Evolutionary conservation across 257 asterid genomes (phyloP), one percentile per base, ranked within the genome.

Genomic region (Agastache rugosa): DNA sequence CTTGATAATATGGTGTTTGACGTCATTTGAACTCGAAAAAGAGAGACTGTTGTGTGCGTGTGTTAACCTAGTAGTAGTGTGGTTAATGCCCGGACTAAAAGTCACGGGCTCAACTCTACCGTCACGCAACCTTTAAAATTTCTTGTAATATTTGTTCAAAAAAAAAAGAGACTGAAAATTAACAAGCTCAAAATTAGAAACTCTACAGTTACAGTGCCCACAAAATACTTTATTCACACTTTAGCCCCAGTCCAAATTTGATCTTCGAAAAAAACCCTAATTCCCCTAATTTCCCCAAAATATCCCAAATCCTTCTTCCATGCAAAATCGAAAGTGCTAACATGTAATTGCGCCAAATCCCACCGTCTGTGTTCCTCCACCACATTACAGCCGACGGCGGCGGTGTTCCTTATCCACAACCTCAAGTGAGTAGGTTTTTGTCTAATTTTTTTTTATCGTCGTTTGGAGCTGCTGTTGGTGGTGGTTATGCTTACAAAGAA

Each of bases 391-490:
- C 12, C 20, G 42, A 14, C 23, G 19, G n/a, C 19, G 41, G 42
- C 19, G 42, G 67, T 35, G 44, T 15, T 71, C 29, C 34, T 56
- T 37, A 2, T 41, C 44, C 39, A 4, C 19, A 39, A 56, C 27
- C 44, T 41, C 6, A 25, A 56, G 67, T 71, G 67, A 71, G 75
- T 55, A 23, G 12, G 19, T 54, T 16, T 39, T 14, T 58, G n/a
- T n/a, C n/a, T n/a, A n/a, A n/a, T 58, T 27, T 2, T 59, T 60
- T 31, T 31, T 59, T 37, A 59, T 59, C 27, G 23, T 27, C 17
- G 2, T 25, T 10, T 16, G 23, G n/a, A 55, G n/a, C 4, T 22
- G 34, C 14, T 54, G 10, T 54, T 20, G 31, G 15, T 23, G 35
- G 31, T 55, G n/a, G 34, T 55, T 20, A 10, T 23, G 16, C n/a